Percentiles rank a stretch among this genome's conserved stretches.
Evolutionary conservation across 768 basidiomycete species (phyloP).

Genomic region (Gymnopilus dilepis): DNA sequence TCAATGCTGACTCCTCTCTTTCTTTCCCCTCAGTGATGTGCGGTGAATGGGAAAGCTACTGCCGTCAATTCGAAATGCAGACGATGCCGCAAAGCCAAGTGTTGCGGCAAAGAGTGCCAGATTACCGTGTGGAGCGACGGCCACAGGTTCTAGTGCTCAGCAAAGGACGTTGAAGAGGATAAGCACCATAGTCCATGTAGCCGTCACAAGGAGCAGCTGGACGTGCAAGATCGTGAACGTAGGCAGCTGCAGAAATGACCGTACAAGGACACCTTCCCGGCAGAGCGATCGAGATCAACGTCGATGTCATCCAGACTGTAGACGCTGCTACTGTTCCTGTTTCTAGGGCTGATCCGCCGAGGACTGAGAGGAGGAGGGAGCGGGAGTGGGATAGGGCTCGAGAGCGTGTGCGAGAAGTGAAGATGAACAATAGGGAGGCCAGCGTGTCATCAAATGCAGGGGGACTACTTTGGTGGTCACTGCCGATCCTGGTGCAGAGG

Average conservation of each 20-base stretch:
- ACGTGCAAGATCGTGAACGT: no score
- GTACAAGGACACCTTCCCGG: not conserved
- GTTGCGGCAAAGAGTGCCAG: constrained; percentile 97
- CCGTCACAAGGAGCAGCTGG: not conserved
- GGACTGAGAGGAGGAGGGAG: constrained; percentile 4
- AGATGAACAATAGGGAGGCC: not conserved
- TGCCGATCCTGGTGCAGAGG: not conserved
- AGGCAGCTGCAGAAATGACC: no score
- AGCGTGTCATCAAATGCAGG: not conserved
- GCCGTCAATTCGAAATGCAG: constrained; percentile 97
- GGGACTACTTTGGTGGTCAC: not conserved
- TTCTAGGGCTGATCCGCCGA: not conserved
- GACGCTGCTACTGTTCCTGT: constrained; percentile 6
- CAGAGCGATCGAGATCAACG: constrained; percentile 9
- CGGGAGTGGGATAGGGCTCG: constrained; percentile 1
- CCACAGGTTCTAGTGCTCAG: constrained; percentile 93
- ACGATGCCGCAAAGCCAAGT: constrained; percentile 96
- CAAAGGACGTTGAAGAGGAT: constrained; percentile 58
- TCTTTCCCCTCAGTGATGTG: no score
- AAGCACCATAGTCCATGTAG: constrained; percentile 22
- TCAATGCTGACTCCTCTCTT: not conserved
- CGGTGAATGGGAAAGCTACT: constrained; percentile 89
- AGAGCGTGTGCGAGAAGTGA: constrained; percentile 2
- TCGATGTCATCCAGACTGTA: not conserved
- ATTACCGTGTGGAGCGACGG: constrained; percentile 96